phyloP scores from a whole-genome alignment of 441 rosid genomes.

The Capsella rubella region DNA sequence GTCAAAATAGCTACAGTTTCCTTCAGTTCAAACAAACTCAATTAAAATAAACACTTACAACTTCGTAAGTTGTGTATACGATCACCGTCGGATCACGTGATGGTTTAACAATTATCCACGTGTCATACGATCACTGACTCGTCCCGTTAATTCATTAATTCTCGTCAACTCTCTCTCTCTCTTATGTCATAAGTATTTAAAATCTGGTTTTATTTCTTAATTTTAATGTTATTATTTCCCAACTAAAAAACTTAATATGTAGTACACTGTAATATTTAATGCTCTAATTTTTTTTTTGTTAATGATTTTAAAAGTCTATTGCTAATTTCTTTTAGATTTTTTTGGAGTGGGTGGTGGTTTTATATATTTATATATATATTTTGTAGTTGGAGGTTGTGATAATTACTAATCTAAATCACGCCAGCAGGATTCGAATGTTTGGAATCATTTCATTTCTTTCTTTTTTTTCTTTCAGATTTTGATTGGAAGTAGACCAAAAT shows the following conservation, averaged over 20 bases:
- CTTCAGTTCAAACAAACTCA: not conserved
- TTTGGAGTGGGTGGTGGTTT: conserved; percentile 33
- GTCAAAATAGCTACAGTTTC: conserved; percentile 37
- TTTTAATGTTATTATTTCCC: not conserved
- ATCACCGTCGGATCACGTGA: conserved; percentile 45
- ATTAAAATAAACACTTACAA: not conserved
- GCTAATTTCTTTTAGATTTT: not conserved
- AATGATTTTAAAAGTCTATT: conserved; percentile 2
- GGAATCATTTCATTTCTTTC: conserved; percentile 24
- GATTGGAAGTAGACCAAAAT: not conserved
- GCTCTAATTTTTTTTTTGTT: not conserved
- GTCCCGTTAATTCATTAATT: conserved; percentile 29
- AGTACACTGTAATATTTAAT: not conserved
- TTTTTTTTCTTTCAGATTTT: conserved; percentile 9
- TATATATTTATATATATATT: conserved; percentile 29
- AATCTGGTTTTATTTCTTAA: conserved; percentile 1
- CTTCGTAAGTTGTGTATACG: conserved; percentile 18
- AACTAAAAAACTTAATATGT: conserved; percentile 11
- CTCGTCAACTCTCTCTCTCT: conserved; percentile 45
- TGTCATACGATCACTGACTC: conserved; percentile 21
- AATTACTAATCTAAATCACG: conserved; percentile 46
- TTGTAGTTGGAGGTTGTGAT: conserved; percentile 45
- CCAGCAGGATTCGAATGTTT: conserved; percentile 31
- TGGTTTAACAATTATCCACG: conserved; percentile 22
- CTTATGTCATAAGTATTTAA: conserved; percentile 32